phyloP scores from a whole-genome alignment of 768 basidiomycete species.

The Lanmaoa pseudosensibilis region DNA sequence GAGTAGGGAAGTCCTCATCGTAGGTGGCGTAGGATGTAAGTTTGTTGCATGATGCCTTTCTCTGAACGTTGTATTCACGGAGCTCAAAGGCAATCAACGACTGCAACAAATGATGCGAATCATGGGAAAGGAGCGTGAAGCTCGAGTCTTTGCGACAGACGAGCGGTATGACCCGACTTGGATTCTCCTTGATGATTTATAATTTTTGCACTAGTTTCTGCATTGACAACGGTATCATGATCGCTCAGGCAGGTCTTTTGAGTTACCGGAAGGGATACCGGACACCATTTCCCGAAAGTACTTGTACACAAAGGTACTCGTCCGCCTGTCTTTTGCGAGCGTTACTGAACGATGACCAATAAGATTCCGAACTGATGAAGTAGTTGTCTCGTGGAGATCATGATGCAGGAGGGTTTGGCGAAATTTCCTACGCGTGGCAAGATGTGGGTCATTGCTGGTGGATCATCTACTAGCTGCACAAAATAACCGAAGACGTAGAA shows the following conservation, averaged over 20 bases:
- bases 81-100: slow-evolving; percentile 75
- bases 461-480: not conserved
- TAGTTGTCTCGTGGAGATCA: slow-evolving; percentile 84
- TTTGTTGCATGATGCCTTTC: slow-evolving; percentile 13
- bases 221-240: slow-evolving; percentile 99
- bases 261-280: slow-evolving; percentile 86
- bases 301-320: slow-evolving; percentile 82
- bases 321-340: not conserved
- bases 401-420: slow-evolving; percentile 1
- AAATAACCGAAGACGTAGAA: not conserved
- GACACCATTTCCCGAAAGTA: slow-evolving; percentile 77
- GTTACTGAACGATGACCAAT: slow-evolving; percentile 9
- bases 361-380: slow-evolving; percentile 94
- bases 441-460: not conserved
- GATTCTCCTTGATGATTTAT: not conserved
- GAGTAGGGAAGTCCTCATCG: slow-evolving; percentile 93
- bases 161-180: slow-evolving; percentile 61
- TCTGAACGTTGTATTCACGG: not conserved
- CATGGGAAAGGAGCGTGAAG: slow-evolving; percentile 90
- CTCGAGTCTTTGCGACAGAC: slow-evolving; percentile 91
- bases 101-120: slow-evolving; percentile 99
- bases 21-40: slow-evolving; percentile 99
- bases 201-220: slow-evolving; percentile 70
- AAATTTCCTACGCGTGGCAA: not conserved
- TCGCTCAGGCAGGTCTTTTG: slow-evolving; percentile 94